phyloP scores from a whole-genome alignment of 768 basidiomycete genomes.

The Serendipita sp. region DNA sequence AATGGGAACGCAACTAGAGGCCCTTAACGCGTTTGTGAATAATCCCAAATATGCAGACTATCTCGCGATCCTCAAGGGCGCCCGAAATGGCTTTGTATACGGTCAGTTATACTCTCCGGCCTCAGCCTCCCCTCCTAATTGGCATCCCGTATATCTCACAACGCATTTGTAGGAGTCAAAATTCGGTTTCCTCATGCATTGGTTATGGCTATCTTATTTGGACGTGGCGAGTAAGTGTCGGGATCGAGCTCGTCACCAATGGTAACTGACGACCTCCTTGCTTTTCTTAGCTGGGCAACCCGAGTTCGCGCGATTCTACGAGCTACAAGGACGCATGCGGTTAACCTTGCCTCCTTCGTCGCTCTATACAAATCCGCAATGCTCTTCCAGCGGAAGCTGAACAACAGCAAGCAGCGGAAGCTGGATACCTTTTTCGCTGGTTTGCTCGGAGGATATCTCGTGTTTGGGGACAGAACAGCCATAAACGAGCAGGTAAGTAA shows the following conservation, averaged over 20 bases:
- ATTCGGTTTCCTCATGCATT: constrained; percentile 92
- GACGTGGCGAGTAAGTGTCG: constrained; percentile 69
- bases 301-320: constrained; percentile 54
- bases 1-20: constrained; percentile 1
- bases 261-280: not conserved
- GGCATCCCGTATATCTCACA: not conserved
- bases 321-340: constrained; percentile 79
- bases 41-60: constrained; percentile 77
- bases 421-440: constrained; percentile 88
- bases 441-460: constrained; percentile 76
- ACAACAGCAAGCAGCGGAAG: constrained; percentile 66
- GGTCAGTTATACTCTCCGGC: constrained; percentile 23
- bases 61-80: constrained; percentile 86
- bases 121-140: not conserved
- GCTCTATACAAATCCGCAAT: constrained; percentile 80
- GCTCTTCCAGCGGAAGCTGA: constrained; percentile 64
- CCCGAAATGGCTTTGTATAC: constrained; percentile 79
- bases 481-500: constrained; percentile 77
- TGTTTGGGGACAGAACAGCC: constrained; percentile 73
- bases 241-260: constrained; percentile 9
- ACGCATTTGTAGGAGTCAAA: constrained; percentile 34
- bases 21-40: constrained; percentile 11
- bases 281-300: constrained; percentile 46
- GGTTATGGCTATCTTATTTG: constrained; percentile 91
- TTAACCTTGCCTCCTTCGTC: constrained; percentile 89